phyloP scores from a whole-genome alignment of 768 basidiomycete species.

The Amyloporia xantha region DNA sequence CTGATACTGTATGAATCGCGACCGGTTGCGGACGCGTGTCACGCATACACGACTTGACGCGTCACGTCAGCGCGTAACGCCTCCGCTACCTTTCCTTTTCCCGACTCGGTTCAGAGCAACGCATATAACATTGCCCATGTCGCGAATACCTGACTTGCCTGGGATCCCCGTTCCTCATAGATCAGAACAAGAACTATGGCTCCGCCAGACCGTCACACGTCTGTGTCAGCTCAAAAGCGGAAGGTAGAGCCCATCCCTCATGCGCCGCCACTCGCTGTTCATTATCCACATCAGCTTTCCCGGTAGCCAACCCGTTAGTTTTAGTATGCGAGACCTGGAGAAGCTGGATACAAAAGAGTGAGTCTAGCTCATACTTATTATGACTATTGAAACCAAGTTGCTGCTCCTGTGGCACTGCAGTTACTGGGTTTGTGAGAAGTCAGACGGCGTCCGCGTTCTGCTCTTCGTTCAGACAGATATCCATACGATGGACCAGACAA shows the following conservation, averaged over 20 bases:
- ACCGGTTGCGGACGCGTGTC: too few relatives aligned
- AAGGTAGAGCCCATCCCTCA: conserved; percentile 37
- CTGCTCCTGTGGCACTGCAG: conserved; percentile 37
- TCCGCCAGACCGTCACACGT: conserved; percentile 53
- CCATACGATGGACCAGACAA: conserved; percentile 43
- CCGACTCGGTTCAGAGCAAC: too few relatives aligned
- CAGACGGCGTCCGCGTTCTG: conserved; percentile 89
- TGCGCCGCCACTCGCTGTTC: background rate
- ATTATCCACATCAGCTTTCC: conserved; percentile 59
- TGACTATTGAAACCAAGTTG: background rate
- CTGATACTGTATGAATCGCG: too few relatives aligned
- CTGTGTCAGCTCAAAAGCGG: conserved; percentile 61
- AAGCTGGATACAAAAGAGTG: conserved; percentile 84
- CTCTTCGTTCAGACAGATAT: conserved; percentile 67
- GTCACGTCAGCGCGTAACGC: too few relatives aligned
- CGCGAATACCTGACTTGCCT: conserved; percentile 65
- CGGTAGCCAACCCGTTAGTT: conserved; percentile 94
- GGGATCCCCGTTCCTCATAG: conserved; percentile 47
- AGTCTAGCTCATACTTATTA: background rate
- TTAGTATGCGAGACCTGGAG: conserved; percentile 58
- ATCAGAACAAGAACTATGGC: conserved; percentile 59
- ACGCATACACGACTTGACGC: too few relatives aligned
- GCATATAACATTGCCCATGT: too few relatives aligned
- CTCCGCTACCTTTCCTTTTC: too few relatives aligned
- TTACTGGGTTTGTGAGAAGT: conserved; percentile 99